Evolutionary conservation across 192 early-diverging fungal species (phyloP), one percentile per base, ranked within the genome.

Genomic region (Gonapodya prolifera): DNA sequence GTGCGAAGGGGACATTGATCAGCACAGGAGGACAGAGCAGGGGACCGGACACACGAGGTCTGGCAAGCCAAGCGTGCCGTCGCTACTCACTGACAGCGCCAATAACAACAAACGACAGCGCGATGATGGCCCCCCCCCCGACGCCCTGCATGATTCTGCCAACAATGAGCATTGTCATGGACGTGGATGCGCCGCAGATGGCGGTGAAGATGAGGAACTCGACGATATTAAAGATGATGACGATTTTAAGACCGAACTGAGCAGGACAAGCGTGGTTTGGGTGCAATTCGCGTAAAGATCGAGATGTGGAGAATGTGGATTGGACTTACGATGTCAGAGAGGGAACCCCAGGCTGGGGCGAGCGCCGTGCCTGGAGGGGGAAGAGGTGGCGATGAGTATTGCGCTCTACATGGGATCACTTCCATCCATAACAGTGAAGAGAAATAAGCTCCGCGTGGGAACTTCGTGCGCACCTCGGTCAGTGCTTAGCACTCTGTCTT

Each of bases 91-190:
- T n/a, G n/a, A n/a, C n/a, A n/a, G 78, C 85, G 0, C 87, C 79
- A 29, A 86, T 83, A 0, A 85, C 82, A 70, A 88, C 84, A 36
- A 86, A 77, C 71, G 85, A 79, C 28, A 88, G 81, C 2, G 82
- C 78, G 17, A 84, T 75, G 29, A 83, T 75, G n/a, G 83, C 86
- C 16, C 71, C 71, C 28, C 71, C 84, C 31, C 86, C 86, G 29
- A 87, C 2, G 2, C 86, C 86, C 29, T 83, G 81, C 33, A 87
- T 74, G 35, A 79, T 83, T 31, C 86, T 84, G 2, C 81, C 81
- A 17, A 86, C 77, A 69, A 91, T 82, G 23, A 91, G 83, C 82
- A 87, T 84, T 30, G 34, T 76, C 77, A 78, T 78, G 69, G n/a
- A 70, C 0, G 0, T 80, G 0, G 89, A 74, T 1, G 82, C 84